phyloP scores from a whole-genome alignment of 2,329 filamentous ascomycete species.

The Pestalotiopsis fici region DNA sequence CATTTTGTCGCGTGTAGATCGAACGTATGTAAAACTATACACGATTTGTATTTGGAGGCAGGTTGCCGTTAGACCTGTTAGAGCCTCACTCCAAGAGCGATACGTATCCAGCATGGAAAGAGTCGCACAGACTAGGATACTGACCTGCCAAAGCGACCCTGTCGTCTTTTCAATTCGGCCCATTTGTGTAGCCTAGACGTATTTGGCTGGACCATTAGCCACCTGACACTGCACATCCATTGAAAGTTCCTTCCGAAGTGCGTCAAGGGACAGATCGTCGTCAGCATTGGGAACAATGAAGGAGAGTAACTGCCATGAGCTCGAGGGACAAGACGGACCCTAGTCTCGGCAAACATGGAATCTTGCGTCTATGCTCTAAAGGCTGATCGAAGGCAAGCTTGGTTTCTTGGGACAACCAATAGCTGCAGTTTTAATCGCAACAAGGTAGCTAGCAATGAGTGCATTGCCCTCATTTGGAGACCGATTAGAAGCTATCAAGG shows the following conservation, averaged over 20 bases:
- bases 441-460: neutral
- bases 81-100: neutral
- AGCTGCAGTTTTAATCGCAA: neutral
- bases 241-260: neutral
- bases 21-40: neutral
- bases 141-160: neutral
- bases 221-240: neutral
- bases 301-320: neutral
- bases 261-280: neutral
- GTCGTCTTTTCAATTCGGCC: neutral
- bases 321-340: neutral
- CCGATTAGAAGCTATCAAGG: neutral
- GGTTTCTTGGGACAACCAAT: neutral
- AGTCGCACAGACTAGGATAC: neutral
- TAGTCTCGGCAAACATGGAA: neutral
- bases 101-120: neutral
- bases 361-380: neutral
- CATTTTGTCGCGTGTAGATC: neutral
- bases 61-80: neutral
- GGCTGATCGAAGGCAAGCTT: neutral
- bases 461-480: neutral
- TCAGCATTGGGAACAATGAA: neutral
- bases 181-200: neutral
- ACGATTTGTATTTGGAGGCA: neutral
- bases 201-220: neutral